phyloP scores from a whole-genome alignment of 176 grass and related monocot species.

The Raddia guianensis region DNA sequence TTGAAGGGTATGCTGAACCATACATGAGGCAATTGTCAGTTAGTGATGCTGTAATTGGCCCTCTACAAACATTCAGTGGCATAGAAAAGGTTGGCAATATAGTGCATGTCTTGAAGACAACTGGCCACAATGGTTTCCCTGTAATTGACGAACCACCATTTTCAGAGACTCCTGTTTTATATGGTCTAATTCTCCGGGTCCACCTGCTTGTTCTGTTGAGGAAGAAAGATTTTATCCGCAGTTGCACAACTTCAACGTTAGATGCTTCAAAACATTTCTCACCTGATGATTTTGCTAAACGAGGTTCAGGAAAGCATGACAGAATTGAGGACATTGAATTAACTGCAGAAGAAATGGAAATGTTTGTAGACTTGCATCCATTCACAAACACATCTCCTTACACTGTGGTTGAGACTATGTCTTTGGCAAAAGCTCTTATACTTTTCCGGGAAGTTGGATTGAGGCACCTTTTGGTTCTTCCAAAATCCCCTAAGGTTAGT shows the following conservation, averaged over 20 bases:
- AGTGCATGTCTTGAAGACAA: slow-evolving; percentile 77
- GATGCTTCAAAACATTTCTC: slow-evolving; percentile 61
- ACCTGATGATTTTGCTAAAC: slow-evolving; percentile 78
- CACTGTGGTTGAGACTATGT: slow-evolving; percentile 97
- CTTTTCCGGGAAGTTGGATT: slow-evolving; percentile 92
- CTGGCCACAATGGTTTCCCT: slow-evolving; percentile 87
- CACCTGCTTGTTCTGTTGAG: slow-evolving; percentile 93
- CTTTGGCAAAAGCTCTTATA: slow-evolving; percentile 87
- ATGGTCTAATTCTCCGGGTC: slow-evolving; percentile 73
- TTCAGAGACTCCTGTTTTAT: slow-evolving; percentile 65
- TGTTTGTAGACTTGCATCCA: slow-evolving; percentile 92
- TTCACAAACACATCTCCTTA: slow-evolving; percentile 94
- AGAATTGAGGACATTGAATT: slow-evolving; percentile 70
- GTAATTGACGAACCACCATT: slow-evolving; percentile 79
- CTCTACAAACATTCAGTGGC: slow-evolving; percentile 67
- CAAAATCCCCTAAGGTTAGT: slow-evolving; percentile 73
- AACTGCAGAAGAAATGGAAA: slow-evolving; percentile 78
- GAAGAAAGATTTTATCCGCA: slow-evolving; percentile 62
- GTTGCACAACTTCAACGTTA: slow-evolving; percentile 33
- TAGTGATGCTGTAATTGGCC: slow-evolving; percentile 89
- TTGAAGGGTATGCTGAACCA: slow-evolving; percentile 90
- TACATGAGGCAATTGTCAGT: slow-evolving; percentile 90
- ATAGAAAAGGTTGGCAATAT: slow-evolving; percentile 87
- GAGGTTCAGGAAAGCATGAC: slow-evolving; percentile 73
- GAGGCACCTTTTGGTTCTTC: slow-evolving; percentile 90